Evolutionary conservation across 2,329 filamentous ascomycete genomes (phyloP), one percentile per base, ranked within the genome.

Genomic region (Beauveria sp.): DNA sequence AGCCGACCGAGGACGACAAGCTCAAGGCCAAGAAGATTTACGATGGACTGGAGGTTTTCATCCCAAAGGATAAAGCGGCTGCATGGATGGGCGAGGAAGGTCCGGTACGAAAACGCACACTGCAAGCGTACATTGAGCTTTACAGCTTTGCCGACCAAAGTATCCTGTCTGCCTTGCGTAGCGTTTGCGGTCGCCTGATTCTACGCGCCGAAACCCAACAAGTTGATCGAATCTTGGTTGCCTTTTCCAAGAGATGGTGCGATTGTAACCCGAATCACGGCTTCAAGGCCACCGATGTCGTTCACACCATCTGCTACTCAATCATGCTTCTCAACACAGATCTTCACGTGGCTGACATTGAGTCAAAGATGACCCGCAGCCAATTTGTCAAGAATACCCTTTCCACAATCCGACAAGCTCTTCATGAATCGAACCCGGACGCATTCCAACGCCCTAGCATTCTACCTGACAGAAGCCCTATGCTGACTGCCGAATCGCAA

Each of bases 301-400:
- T 99, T 20, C 93, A 99, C 73, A 97, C 93, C 26, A 96, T 98
- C 65, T 96, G 91, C 75, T 99, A 98, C 74, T 97, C 95, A 1
- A 86, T 99, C 65, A 87, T 99, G 70, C 81, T 99, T 12, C 82
- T 99, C 65, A 99, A 99, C 70, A 99, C 95, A 40, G 95, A 99
- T 77, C 79, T 99, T 61, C 93, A 99, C 70, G 75, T 98, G 70
- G 95, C 93, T 62, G 93, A 98, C 70, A 96, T 98, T 67, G 92
- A 96, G 64, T 86, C 90, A 68, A 96, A 96, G 78, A 99, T 99
- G 95, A 98, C 93, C 1, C 86, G 90, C 61, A 88, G 83, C 65
- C 93, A 98, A 70, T 99, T 98, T 70, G 85, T 99, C 71, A 96
- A 96, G 75, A 99, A 99, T 71, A 97, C 95, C 5, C 87, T 98